A percentile compares a stretch with the other conserved stretches of the same genome.
Conservation (phyloP, 805 yeast genomes). For the Ogataea nakhonphanomensis region DNA sequence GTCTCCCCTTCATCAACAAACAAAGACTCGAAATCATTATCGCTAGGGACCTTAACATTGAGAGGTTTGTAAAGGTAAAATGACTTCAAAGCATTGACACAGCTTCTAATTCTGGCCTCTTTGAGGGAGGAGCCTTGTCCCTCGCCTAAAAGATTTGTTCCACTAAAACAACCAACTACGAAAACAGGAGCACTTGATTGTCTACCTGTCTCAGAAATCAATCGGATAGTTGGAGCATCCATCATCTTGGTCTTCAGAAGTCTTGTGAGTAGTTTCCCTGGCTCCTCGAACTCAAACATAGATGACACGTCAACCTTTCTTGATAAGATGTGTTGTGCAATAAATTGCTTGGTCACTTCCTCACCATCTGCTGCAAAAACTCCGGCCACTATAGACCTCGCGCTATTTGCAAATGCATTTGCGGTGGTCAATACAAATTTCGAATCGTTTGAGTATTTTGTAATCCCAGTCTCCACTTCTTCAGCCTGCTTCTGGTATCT, state of each 20-base stretch:
- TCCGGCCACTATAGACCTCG: constrained; percentile 80
- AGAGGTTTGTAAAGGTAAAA: constrained; percentile 91
- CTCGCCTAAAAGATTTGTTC: constrained; percentile 81
- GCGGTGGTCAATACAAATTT: constrained; percentile 23
- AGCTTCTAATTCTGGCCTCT: constrained; percentile 91
- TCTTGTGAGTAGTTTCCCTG: constrained; percentile 77
- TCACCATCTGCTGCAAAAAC: constrained; percentile 72
- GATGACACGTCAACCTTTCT: constrained; percentile 71
- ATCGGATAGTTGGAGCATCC: constrained; percentile 71
- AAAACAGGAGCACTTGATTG: constrained; percentile 77
- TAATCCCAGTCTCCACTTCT: constrained; percentile 49
- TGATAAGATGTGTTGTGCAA: constrained; percentile 72
- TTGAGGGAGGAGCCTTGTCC: constrained; percentile 87
- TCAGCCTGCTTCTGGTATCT: constrained; percentile 42
- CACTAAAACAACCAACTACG: constrained; percentile 88
- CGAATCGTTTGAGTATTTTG: constrained; percentile 38
- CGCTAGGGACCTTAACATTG: constrained; percentile 61
- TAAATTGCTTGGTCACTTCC: constrained; percentile 61
- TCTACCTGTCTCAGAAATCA: constrained; percentile 93
- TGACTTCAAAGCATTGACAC: constrained; percentile 83
- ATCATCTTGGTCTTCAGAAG: constrained; percentile 74
- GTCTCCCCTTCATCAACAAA: constrained; percentile 36
- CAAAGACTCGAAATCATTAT: constrained; percentile 37
- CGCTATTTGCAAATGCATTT: constrained; percentile 61
- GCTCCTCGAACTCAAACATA: constrained; percentile 78